These are phyloP conservation scores for Phaseolus coccineus DNA, from an alignment of 331 rosid species.

Conservation along the genomic window DNA sequence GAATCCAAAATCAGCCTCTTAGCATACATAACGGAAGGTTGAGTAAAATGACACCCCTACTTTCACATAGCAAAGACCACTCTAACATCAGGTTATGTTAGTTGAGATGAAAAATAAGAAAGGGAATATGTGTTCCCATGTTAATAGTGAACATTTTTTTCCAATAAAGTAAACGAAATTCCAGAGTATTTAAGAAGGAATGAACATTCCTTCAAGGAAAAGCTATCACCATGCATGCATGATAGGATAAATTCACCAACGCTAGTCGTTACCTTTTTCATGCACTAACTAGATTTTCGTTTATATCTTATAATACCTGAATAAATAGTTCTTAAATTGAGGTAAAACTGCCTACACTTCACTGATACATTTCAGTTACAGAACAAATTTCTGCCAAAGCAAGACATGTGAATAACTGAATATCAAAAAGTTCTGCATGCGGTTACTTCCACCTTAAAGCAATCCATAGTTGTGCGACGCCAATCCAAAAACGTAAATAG, in stretches of 20 bases:
- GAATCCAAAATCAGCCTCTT: background rate
- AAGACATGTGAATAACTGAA: constrained; percentile 14
- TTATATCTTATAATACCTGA: no score
- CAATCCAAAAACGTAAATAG: background rate
- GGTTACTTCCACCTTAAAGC: background rate
- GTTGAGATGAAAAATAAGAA: no score
- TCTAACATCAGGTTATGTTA: background rate
- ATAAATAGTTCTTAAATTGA: background rate
- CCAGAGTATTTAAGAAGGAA: no score
- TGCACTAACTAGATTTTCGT: no score
- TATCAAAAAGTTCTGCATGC: background rate
- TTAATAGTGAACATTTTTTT: no score
- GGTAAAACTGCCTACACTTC: background rate
- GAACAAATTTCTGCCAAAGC: background rate
- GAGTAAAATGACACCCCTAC: background rate
- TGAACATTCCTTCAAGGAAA: no score
- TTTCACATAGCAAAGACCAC: background rate
- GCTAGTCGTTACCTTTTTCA: no score
- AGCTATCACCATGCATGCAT: no score
- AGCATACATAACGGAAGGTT: background rate
- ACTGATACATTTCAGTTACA: constrained; percentile 8
- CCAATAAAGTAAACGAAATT: no score
- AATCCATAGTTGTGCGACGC: background rate
- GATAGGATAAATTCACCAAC: no score
- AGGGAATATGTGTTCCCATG: no score